Conservation (phyloP, 495 filamentous ascomycete species). For the Aspergillus sclerotiicarbonarius region DNA sequence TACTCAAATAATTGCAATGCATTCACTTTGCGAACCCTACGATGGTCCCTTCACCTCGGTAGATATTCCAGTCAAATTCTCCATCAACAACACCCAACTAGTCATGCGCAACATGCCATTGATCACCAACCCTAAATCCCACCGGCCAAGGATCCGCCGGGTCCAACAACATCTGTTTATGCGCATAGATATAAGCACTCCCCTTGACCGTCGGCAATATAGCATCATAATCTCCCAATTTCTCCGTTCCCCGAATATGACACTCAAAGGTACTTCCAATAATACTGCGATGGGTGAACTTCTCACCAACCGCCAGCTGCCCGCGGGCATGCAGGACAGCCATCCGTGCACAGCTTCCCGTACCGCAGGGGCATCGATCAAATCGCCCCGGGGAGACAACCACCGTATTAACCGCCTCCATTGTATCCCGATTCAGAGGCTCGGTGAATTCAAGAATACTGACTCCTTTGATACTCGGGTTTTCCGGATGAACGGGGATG, state of each 20-base stretch:
- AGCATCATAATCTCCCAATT: conserved; percentile 14
- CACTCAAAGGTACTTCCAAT: conserved; percentile 24
- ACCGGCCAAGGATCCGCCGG: conserved; percentile 22
- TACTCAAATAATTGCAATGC: no score
- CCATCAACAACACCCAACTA: not conserved
- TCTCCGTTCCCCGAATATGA: conserved; percentile 20
- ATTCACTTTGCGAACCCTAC: no score
- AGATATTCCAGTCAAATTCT: no score
- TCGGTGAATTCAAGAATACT: conserved; percentile 30
- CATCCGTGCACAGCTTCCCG: conserved; percentile 35
- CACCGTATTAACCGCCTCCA: conserved; percentile 29
- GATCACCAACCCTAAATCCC: conserved; percentile 28
- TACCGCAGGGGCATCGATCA: conserved; percentile 39
- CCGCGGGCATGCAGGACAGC: conserved; percentile 33
- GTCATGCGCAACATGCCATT: conserved; percentile 20
- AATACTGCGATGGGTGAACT: conserved; percentile 19
- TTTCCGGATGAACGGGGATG: conserved; percentile 35
- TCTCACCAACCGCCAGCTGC: conserved; percentile 25
- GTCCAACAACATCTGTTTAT: conserved; percentile 25
- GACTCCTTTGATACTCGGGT: conserved; percentile 27
- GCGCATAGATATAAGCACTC: conserved; percentile 23
- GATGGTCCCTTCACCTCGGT: no score
- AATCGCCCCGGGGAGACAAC: conserved; percentile 37
- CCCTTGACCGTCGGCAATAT: conserved; percentile 28
- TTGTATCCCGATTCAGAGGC: conserved; percentile 9